Percentiles rank a stretch among this genome's conserved stretches.
These are phyloP conservation scores for Lumnitzera racemosa DNA, from an alignment of 345 rosid species.

Conservation along the genomic window DNA sequence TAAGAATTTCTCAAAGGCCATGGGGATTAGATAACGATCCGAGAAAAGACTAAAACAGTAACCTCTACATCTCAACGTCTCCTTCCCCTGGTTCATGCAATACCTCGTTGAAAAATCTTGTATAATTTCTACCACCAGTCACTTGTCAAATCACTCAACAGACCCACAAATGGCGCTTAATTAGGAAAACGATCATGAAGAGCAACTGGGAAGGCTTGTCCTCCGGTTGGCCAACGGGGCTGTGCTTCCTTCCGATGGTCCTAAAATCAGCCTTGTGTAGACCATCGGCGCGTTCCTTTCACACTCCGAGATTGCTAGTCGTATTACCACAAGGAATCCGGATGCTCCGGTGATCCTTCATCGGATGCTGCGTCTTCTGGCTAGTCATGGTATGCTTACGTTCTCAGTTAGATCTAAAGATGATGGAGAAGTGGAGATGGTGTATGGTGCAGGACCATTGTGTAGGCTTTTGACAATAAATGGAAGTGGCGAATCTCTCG, in stretches of 20 bases:
- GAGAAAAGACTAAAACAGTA: too few species aligned
- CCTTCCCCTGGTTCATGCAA: too few species aligned
- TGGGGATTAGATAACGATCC: too few species aligned
- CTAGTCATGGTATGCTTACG: constrained; percentile 33
- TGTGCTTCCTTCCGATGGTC: constrained; percentile 35
- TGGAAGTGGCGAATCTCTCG: constrained; percentile 27
- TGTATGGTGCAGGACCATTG: constrained; percentile 30
- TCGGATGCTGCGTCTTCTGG: constrained; percentile 40
- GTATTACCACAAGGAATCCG: constrained; percentile 29
- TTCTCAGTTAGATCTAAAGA: neutral
- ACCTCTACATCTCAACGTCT: too few species aligned
- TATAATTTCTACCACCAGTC: too few species aligned
- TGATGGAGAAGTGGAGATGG: constrained; percentile 17
- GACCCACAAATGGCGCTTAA: too few species aligned
- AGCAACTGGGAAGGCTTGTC: constrained; percentile 31
- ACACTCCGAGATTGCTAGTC: constrained; percentile 27
- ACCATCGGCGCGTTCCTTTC: constrained; percentile 32
- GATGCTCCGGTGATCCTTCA: constrained; percentile 34
- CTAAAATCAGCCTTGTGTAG: constrained; percentile 32
- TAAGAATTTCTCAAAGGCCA: too few species aligned
- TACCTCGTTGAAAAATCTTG: too few species aligned
- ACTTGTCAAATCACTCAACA: too few species aligned
- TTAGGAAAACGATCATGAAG: constrained; percentile 7
- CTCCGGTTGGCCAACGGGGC: constrained; percentile 21
- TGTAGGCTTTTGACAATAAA: constrained; percentile 33